These are phyloP conservation scores for Thelephora ganbajun DNA, from an alignment of 768 basidiomycete species.

Conservation along the genomic window DNA sequence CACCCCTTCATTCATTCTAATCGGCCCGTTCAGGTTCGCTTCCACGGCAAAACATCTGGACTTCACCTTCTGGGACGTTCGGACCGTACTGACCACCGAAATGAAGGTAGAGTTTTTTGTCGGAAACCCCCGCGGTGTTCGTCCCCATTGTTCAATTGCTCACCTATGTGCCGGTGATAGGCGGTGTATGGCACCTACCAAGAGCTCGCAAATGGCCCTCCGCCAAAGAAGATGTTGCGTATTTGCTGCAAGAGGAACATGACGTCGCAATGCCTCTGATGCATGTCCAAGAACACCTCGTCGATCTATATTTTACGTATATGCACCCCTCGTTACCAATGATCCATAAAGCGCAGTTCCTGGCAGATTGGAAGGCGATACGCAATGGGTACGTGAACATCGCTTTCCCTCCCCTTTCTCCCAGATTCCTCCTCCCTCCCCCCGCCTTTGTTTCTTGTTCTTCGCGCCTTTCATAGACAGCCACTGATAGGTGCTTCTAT, in stretches of 20 bases:
- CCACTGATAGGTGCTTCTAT: too few species aligned
- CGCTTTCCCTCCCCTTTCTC: constrained; percentile 7
- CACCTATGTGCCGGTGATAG: constrained; percentile 9
- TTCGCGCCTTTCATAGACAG: background rate
- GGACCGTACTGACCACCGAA: constrained; percentile 51
- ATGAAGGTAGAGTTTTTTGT: constrained; percentile 41
- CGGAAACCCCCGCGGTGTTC: constrained; percentile 1
- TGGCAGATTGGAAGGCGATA: constrained; percentile 34
- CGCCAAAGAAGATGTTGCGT: constrained; percentile 13
- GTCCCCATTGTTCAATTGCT: constrained; percentile 9
- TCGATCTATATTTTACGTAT: constrained; percentile 70
- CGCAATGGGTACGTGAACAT: constrained; percentile 20
- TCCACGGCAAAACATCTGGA: constrained; percentile 68
- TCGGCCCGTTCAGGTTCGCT: constrained; percentile 45
- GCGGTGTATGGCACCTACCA: constrained; percentile 40
- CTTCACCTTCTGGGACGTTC: constrained; percentile 59
- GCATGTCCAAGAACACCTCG: constrained; percentile 48
- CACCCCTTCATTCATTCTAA: too few species aligned
- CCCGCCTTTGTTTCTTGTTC: background rate
- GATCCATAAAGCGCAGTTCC: constrained; percentile 57
- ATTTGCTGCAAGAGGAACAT: constrained; percentile 28
- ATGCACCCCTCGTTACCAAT: constrained; percentile 78
- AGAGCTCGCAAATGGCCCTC: constrained; percentile 69
- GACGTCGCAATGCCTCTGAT: constrained; percentile 43
- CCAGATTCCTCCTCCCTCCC: too few species aligned